A percentile compares a stretch with the other conserved stretches of the same genome.
Conservation (phyloP, 1,284 basidiomycete genomes). For the Nidula niveotomentosa region DNA sequence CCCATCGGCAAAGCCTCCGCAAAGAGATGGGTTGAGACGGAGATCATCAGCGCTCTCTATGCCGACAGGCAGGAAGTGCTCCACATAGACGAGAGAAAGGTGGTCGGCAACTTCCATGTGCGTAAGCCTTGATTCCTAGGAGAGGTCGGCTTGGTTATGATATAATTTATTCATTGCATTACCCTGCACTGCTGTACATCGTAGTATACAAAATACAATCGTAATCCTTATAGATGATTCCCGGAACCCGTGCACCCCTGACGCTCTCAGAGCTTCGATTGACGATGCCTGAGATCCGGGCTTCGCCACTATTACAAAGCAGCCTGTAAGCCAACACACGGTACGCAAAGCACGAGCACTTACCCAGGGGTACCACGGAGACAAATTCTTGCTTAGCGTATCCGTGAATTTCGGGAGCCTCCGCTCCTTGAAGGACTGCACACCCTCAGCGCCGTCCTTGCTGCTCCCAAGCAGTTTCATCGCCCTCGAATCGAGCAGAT, state of each 20-base stretch:
- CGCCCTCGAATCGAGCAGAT: slow-evolving; percentile 49
- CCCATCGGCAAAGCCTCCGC: slow-evolving; percentile 39
- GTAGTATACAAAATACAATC: not conserved
- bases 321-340: not conserved
- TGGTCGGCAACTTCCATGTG: slow-evolving; percentile 43
- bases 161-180: not conserved
- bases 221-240: too few species aligned
- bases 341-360: slow-evolving; percentile 11
- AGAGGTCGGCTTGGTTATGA: not conserved
- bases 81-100: slow-evolving; percentile 45
- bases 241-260: too few species aligned
- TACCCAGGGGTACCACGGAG: slow-evolving; percentile 53
- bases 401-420: slow-evolving; percentile 43
- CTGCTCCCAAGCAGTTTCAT: slow-evolving; percentile 37
- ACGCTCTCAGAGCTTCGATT: not conserved
- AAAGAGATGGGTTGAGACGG: slow-evolving; percentile 69
- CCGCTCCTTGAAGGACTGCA: slow-evolving; percentile 46
- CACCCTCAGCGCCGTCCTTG: slow-evolving; percentile 47
- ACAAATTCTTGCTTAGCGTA: slow-evolving; percentile 35
- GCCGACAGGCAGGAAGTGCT: slow-evolving; percentile 54
- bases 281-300: not conserved
- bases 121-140: not conserved
- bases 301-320: not conserved
- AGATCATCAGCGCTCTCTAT: slow-evolving; percentile 81
- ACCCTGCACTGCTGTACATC: not conserved